Evolutionary conservation across 345 rosid genomes (phyloP), one percentile per base, ranked within the genome.

Genomic region (Durio zibethinus): DNA sequence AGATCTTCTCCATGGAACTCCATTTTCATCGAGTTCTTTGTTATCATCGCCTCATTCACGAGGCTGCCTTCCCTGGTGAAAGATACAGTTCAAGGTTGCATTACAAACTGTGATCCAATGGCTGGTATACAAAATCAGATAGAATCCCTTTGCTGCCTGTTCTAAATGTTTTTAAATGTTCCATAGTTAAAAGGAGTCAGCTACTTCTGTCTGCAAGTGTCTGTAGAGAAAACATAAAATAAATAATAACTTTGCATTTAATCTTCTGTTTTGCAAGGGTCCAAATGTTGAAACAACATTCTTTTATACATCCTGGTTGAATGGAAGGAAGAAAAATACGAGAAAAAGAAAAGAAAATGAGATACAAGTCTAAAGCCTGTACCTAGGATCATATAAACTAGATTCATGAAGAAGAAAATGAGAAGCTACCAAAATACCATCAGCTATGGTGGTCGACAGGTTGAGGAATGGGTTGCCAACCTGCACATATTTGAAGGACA

Each of bases 401-500:
- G 54, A 40, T n/a, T 27, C 64, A 33, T 43, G 45, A 33, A 10
- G 5, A 42, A 59, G 14, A 77, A 33, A 33, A 12, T 3, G 35
- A 50, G 78, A 59, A 31, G 35, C 76, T 81, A 77, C 16, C 52
- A 63, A 79, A 50, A 65, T 29, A 77, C 62, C 63, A 75, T 80
- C 66, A 56, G 72, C 36, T 87, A 86, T 67, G 76, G 72, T 73
- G 85, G 89, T 73, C 69, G 85, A 92, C 72, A 2, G 87, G 95
- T 70, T 79, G 67, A 73, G 93, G 72, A 80, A 85, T 36, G 35
- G 93, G 79, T 83, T 89, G 93, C 92, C 93, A 89, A 78, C 93
- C 96, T 0, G 89, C 77, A 80, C 90, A 88, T 59, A 88, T 84
- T 75, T 79, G 82, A 70, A 91, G 78, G 57, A 89, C 72, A 7